Evolutionary conservation across 108 stramenopile species (phyloP), one percentile per base, ranked within the genome.

Genomic region (Cyclotella kingstonii): DNA sequence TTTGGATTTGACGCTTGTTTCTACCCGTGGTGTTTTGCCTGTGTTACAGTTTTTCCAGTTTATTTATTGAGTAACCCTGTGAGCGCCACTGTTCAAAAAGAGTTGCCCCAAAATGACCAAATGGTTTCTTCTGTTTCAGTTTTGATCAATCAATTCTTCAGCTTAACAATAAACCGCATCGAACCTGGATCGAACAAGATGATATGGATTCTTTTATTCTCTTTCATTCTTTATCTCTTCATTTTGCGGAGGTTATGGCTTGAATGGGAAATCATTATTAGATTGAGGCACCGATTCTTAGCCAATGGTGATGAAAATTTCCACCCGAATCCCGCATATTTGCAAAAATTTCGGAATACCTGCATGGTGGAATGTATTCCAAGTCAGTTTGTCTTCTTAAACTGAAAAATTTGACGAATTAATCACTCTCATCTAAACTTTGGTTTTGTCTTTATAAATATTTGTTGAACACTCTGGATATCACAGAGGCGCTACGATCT

Each of bases 251-350:
- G 77, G 33, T 18, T 78, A 19, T 82, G 81, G 81, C 59, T 78
- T 9, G 82, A 83, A 56, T 83, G 82, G 82, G 79, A 59, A 59
- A 58, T 68, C 2, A 80, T 80, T 34, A 54, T 78, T 9, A 52
- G 58, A 33, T 35, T 78, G 15, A 59, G 82, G 22, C 72, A 68
- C 23, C 63, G 72, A 3, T 83, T 80, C 63, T 45, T 83, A 12
- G 79, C 60, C 0, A 47, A 70, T 36, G 82, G 82, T 12, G 79
- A 80, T 56, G 36, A 63, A 19, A n/a, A 19, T 12, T 66, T 66
- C n/a, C 27, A 44, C 22, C 50, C 73, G 19, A 51, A 49, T 18
- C 33, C 62, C 7, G 49, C 74, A 29, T 54, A 78, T 61, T 22
- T 71, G 46, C 33, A 67, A 6, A 73, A 78, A 54, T 83, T 78